phyloP scores from a whole-genome alignment of 1,284 basidiomycete species.

The Ceratobasidium sp. region DNA sequence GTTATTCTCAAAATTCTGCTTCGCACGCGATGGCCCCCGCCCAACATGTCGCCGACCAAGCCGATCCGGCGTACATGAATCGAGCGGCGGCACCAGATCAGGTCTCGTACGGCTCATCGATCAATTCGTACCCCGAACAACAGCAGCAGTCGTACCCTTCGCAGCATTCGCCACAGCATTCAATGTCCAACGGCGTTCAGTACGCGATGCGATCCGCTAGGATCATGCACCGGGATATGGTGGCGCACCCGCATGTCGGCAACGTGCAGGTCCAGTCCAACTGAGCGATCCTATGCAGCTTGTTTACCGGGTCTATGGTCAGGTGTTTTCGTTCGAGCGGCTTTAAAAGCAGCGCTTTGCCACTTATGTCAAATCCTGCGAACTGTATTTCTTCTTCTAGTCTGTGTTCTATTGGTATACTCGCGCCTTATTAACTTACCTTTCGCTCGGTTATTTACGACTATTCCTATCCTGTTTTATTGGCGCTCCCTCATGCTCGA shows the following conservation, averaged over 20 bases:
- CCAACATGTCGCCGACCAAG: conserved; percentile 20
- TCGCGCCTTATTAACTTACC: conserved; percentile 36
- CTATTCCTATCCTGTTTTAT: conserved; percentile 13
- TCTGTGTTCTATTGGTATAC: conserved; percentile 24
- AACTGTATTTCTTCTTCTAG: conserved; percentile 35
- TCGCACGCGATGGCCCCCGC: conserved; percentile 6
- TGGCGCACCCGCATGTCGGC: conserved; percentile 33
- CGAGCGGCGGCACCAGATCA: conserved; percentile 23
- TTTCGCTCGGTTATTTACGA: conserved; percentile 36
- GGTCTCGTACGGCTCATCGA: conserved; percentile 29
- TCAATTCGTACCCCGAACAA: conserved; percentile 36
- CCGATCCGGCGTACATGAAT: conserved; percentile 11
- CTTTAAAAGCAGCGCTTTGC: conserved; percentile 25
- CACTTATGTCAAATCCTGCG: conserved; percentile 39
- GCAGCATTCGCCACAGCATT: neutral
- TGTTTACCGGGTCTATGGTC: conserved; percentile 9
- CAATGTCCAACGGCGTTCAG: neutral
- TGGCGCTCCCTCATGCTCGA: conserved; percentile 22
- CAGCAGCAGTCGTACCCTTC: conserved; percentile 1
- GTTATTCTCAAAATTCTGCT: neutral
- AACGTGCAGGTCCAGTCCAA: conserved; percentile 40
- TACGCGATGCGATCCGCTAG: conserved; percentile 17
- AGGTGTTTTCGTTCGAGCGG: conserved; percentile 1
- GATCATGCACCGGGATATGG: conserved; percentile 21
- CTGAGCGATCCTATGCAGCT: conserved; percentile 11